Conservation (phyloP, 2,329 filamentous ascomycete species). For the Penicillium polonicum region DNA sequence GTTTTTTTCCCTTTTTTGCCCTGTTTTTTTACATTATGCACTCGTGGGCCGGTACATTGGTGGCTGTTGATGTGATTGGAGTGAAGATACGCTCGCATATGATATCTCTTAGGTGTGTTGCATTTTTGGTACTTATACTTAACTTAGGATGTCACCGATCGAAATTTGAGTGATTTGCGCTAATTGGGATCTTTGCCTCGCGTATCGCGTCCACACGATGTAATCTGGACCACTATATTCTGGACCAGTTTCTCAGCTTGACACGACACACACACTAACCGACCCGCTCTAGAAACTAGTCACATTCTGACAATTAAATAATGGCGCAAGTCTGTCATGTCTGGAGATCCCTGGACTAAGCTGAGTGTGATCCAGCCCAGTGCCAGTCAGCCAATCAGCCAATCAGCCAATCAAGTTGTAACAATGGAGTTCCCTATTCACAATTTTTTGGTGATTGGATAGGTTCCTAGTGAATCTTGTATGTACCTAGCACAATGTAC, state of each 20-base stretch:
- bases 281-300: slow-evolving; percentile 11
- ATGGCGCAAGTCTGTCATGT: slow-evolving; percentile 4
- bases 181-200: background rate
- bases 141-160: background rate
- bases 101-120: slow-evolving; percentile 32
- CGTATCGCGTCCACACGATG: background rate
- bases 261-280: slow-evolving; percentile 3
- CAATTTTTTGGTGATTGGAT: background rate
- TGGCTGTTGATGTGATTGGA: slow-evolving; percentile 9
- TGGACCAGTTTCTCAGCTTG: slow-evolving; percentile 3
- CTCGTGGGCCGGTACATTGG: background rate
- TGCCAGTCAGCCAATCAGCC: slow-evolving; percentile 6
- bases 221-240: background rate
- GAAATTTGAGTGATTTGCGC: background rate
- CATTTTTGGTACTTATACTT: background rate
- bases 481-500: background rate
- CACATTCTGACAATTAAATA: slow-evolving; percentile 9
- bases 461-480: background rate
- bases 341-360: slow-evolving; percentile 16
- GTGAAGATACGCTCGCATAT: slow-evolving; percentile 30
- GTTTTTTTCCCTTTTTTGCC: background rate
- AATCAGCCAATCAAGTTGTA: slow-evolving; percentile 9
- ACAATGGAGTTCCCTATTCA: background rate
- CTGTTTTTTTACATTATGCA: background rate
- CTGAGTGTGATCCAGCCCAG: background rate